Percentiles rank a stretch among this genome's conserved stretches.
These are phyloP conservation scores for Aspergillus carbonarius DNA, from an alignment of 2,329 filamentous ascomycete species.

Conservation along the genomic window DNA sequence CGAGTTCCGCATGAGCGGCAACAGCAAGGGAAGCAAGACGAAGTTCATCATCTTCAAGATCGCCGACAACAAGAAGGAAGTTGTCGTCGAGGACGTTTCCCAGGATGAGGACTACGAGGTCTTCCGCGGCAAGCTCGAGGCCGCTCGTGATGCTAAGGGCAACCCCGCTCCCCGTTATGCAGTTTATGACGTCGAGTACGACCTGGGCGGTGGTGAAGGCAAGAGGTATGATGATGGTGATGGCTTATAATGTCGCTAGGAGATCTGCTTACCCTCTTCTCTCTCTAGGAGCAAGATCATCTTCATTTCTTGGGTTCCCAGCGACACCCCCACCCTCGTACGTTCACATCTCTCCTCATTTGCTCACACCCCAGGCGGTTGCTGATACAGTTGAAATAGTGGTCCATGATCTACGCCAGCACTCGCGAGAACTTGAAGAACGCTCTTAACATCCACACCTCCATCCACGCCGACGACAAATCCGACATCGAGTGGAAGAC, in stretches of 20 bases:
- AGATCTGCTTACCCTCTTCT: constrained; percentile 18
- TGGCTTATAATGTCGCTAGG: background rate
- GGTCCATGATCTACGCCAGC: constrained; percentile 53
- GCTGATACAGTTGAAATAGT: constrained; percentile 29
- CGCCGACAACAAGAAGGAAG: constrained; percentile 50
- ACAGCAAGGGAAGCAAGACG: constrained; percentile 30
- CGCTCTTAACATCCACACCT: constrained; percentile 44
- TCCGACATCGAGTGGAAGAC: constrained; percentile 44
- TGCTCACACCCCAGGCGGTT: background rate
- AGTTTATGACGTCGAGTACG: constrained; percentile 52
- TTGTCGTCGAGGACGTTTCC: constrained; percentile 49
- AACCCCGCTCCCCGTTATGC: constrained; percentile 50
- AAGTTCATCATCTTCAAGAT: constrained; percentile 57
- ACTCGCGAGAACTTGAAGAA: constrained; percentile 51
- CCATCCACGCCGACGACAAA: constrained; percentile 45
- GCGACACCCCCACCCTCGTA: constrained; percentile 42
- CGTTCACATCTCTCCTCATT: constrained; percentile 16
- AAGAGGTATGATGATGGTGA: constrained; percentile 41
- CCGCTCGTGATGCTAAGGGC: constrained; percentile 44
- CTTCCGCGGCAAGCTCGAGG: constrained; percentile 48
- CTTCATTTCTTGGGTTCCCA: constrained; percentile 52
- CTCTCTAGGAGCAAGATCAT: constrained; percentile 49
- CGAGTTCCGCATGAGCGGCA: constrained; percentile 47
- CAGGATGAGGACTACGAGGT: constrained; percentile 48
- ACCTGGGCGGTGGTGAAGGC: constrained; percentile 49